Evolutionary conservation across 345 rosid species (phyloP), one percentile per base, ranked within the genome.

Genomic region (Mangifera indica): DNA sequence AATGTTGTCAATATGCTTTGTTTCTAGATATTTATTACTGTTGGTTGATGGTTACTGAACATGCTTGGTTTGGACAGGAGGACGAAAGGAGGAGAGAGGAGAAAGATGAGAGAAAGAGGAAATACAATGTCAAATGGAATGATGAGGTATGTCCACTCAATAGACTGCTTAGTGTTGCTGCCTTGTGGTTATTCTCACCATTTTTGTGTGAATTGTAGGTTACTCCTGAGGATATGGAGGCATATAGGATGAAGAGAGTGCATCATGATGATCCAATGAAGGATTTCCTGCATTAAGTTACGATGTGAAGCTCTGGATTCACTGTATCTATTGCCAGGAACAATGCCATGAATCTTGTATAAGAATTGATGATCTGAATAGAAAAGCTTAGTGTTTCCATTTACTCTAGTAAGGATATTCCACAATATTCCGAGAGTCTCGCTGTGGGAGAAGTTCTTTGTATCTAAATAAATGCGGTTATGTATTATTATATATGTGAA

Each of bases 191-290:
- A 14, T 68, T 40, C 20, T 60, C 11, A 51, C 10, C 25, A 13
- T 14, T 58, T 37, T 32, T 8, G 51, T 63, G 0, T 55, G 48
- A 48, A 29, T 44, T 9, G 21, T 77, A 89, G 93, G 94, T 84
- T 29, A 89, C 94, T 53, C 81, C 74, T 0, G 91, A 88, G 77
- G 95, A 91, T 29, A 91, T 89, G 95, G 95, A 91, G 70, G 93
- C 93, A 2, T 91, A 87, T 70, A 81, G 96, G 74, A 87, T 91
- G 93, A 88, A 86, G 85, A 88, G 46, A 71, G 74, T 84, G 37
- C 93, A 84, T 57, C 91, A 87, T 0, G 96, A 88, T 42, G 96
- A 88, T 69, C 96, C 96, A 26, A 88, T 87, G 90, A 86, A 69
- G 80, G 78, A 78, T 72, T 82, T 86, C 66, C 77, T 84, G 15